Percentiles rank a stretch among this genome's conserved stretches.
Evolutionary conservation across 1,139 yeast genomes (phyloP).

Genomic region (Spathaspora sp.): DNA sequence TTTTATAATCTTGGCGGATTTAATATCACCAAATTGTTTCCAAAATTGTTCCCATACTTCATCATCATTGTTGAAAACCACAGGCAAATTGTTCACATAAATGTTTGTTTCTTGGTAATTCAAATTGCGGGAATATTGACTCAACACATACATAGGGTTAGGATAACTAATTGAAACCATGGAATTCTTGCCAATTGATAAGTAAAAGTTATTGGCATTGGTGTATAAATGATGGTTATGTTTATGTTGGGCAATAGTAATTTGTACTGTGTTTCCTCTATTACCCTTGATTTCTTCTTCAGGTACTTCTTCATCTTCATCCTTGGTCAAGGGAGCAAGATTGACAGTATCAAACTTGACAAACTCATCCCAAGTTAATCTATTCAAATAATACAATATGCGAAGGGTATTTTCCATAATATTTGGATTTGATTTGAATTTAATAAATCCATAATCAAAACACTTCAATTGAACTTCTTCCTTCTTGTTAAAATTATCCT

Average conservation of each 20-base stretch:
- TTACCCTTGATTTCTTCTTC: conserved; percentile 2
- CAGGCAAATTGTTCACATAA: conserved; percentile 54
- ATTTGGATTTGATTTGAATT: conserved; percentile 22
- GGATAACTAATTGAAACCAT: conserved; percentile 13
- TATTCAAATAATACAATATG: conserved; percentile 32
- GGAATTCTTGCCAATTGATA: conserved; percentile 9
- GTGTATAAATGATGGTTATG: conserved; percentile 33
- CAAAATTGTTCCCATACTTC: conserved; percentile 40
- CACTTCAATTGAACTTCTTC: conserved; percentile 18
- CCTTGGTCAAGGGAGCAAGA: conserved; percentile 8
- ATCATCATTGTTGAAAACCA: conserved; percentile 41
- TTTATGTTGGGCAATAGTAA: conserved; percentile 41
- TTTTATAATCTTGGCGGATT: conserved; percentile 45
- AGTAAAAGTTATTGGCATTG: conserved; percentile 12
- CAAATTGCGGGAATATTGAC: conserved; percentile 19
- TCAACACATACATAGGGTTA: conserved; percentile 13
- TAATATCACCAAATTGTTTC: conserved; percentile 43
- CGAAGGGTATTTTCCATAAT: conserved; percentile 26
- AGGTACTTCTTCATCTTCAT: conserved; percentile 11
- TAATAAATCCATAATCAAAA: conserved; percentile 32
- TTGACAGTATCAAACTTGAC: conserved; percentile 16
- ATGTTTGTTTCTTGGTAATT: conserved; percentile 60
- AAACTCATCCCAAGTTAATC: conserved; percentile 27
- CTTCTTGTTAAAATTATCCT: conserved; percentile 5
- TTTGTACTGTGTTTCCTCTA: conserved; percentile 16